Percentiles rank a stretch among this genome's conserved stretches.
Evolutionary conservation across 2,329 filamentous ascomycete species (phyloP).

Genomic region (Aspergillus novofumigatus): DNA sequence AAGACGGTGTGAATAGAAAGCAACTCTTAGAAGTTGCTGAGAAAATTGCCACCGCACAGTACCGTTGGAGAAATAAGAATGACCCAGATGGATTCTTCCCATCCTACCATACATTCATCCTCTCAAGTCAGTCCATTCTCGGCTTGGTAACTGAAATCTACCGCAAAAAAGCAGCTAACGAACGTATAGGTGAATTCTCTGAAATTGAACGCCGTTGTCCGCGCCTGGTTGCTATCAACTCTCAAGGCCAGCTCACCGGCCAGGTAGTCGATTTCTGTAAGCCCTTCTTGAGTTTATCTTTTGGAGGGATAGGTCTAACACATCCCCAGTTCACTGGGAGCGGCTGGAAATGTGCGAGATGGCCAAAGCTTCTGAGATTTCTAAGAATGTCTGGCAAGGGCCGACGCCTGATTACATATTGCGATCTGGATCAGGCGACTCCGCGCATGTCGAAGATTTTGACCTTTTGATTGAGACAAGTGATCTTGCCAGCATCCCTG

Average conservation of each 20-base stretch:
- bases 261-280: slow-evolving; percentile 77
- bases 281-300: slow-evolving; percentile 19
- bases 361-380: slow-evolving; percentile 85
- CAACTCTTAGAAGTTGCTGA: slow-evolving; percentile 63
- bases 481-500: slow-evolving; percentile 73
- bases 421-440: slow-evolving; percentile 33
- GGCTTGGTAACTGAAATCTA: slow-evolving; percentile 7
- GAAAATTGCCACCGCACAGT: slow-evolving; percentile 69
- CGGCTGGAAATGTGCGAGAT: slow-evolving; percentile 88
- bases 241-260: slow-evolving; percentile 66
- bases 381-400: slow-evolving; percentile 84
- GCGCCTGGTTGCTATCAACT: slow-evolving; percentile 71
- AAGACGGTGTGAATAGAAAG: slow-evolving; percentile 58
- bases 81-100: slow-evolving; percentile 54
- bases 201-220: slow-evolving; percentile 68
- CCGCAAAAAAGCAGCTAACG: slow-evolving; percentile 17
- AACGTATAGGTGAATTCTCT: slow-evolving; percentile 56
- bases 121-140: slow-evolving; percentile 48
- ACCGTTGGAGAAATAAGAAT: slow-evolving; percentile 66
- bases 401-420: slow-evolving; percentile 70
- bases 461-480: slow-evolving; percentile 86
- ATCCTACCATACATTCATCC: slow-evolving; percentile 80
- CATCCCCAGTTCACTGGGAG: slow-evolving; percentile 65
- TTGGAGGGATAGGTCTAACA: slow-evolving; percentile 6
- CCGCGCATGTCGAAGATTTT: slow-evolving; percentile 56